phyloP scores from a whole-genome alignment of 2,329 filamentous ascomycete genomes.

The Calonectria hawksworthii region DNA sequence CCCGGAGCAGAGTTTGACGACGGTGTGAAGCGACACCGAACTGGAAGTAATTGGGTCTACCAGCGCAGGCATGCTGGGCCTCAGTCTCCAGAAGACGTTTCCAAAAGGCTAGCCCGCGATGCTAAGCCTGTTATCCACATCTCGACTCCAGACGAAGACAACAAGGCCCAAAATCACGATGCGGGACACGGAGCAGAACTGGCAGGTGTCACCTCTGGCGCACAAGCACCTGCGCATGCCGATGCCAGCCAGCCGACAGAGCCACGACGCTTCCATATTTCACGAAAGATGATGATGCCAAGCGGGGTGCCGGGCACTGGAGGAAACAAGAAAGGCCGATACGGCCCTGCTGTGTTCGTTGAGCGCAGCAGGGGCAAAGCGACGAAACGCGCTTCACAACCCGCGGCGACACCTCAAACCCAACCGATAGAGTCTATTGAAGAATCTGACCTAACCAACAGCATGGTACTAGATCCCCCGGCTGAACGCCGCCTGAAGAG shows the following conservation, averaged over 20 bases:
- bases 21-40: constrained; percentile 66
- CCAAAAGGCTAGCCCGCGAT: constrained; percentile 34
- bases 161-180: constrained; percentile 29
- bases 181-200: constrained; percentile 12
- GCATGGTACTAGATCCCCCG: constrained; percentile 24
- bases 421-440: constrained; percentile 12
- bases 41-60: constrained; percentile 67
- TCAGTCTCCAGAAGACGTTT: constrained; percentile 42
- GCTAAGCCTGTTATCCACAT: constrained; percentile 63
- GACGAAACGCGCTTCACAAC: constrained; percentile 38
- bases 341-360: constrained; percentile 66
- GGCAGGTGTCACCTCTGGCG: constrained; percentile 4
- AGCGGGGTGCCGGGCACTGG: constrained; percentile 42
- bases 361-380: constrained; percentile 63
- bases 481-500: constrained; percentile 50
- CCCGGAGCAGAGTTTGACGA: constrained; percentile 63
- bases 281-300: constrained; percentile 59
- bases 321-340: constrained; percentile 57
- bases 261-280: constrained; percentile 70
- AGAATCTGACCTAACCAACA: constrained; percentile 10
- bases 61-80: constrained; percentile 61
- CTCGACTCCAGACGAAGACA: constrained; percentile 55
- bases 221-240: constrained; percentile 28
- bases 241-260: constrained; percentile 44
- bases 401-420: constrained; percentile 27